These are phyloP conservation scores for Claviceps digitariae DNA, from an alignment of 2,329 filamentous ascomycete genomes.

Conservation along the genomic window DNA sequence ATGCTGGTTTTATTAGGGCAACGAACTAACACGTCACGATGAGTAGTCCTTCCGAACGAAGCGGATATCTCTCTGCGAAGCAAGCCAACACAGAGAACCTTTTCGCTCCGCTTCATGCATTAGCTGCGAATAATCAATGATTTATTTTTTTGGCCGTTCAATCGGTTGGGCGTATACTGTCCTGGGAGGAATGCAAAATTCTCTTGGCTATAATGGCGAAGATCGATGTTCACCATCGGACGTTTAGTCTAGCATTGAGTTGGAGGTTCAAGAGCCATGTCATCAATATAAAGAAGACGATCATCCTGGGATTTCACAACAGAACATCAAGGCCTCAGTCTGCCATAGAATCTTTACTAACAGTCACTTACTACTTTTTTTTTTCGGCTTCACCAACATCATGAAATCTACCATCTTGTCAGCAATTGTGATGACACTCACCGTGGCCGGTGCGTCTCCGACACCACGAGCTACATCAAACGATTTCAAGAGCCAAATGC, in stretches of 20 bases:
- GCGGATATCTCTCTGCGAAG: background rate
- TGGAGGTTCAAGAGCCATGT: background rate
- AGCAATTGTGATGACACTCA: background rate
- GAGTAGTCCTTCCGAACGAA: background rate
- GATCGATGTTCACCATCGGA: background rate
- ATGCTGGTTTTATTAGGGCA: background rate
- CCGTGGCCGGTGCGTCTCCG: background rate
- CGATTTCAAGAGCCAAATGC: constrained; percentile 1
- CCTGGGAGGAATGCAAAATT: background rate
- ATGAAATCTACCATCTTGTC: background rate
- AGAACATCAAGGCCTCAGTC: background rate
- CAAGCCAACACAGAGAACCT: background rate
- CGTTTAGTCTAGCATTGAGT: background rate
- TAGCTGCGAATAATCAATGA: background rate
- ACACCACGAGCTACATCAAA: background rate
- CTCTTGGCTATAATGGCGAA: background rate
- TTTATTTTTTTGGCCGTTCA: no score
- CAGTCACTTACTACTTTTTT: background rate
- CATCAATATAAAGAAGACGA: background rate
- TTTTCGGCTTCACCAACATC: background rate
- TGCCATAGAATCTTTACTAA: no score
- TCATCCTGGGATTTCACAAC: background rate
- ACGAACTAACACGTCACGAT: background rate
- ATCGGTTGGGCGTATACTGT: background rate
- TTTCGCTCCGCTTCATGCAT: background rate